phyloP scores from a whole-genome alignment of 1,284 basidiomycete species.

The Kwoniella shivajii region DNA sequence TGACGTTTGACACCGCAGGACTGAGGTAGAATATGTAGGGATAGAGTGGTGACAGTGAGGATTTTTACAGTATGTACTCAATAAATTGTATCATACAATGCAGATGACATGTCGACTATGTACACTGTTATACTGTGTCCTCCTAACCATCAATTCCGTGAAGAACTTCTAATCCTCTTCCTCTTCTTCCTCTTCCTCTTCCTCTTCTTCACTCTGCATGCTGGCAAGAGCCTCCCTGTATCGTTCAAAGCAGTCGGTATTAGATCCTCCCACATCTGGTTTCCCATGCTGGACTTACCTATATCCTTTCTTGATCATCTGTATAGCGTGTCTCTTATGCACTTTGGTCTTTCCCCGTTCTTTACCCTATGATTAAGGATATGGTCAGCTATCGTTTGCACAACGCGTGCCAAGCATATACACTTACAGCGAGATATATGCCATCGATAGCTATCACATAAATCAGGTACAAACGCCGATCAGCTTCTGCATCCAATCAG shows the following conservation, averaged over 20 bases:
- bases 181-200: neutral
- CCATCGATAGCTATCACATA: constrained; percentile 32
- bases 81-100: no score
- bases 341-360: constrained; percentile 22
- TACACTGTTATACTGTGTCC: no score
- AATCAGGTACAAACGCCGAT: neutral
- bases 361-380: constrained; percentile 27
- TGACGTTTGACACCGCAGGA: no score
- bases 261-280: no score
- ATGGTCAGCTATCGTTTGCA: neutral
- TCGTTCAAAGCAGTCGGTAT: neutral
- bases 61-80: no score
- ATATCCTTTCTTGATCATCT: constrained; percentile 31
- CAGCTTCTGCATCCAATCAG: neutral
- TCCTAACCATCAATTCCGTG: no score
- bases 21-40: no score
- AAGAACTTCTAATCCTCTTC: neutral
- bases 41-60: no score
- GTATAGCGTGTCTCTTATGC: constrained; percentile 26
- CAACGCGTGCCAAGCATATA: neutral
- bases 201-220: constrained; percentile 2
- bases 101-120: no score
- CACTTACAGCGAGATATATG: constrained; percentile 38
- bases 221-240: neutral
- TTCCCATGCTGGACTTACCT: constrained; percentile 22